These are phyloP conservation scores for Groenewaldozyma salmanticensis DNA, from an alignment of 805 yeast genomes.

Conservation along the genomic window DNA sequence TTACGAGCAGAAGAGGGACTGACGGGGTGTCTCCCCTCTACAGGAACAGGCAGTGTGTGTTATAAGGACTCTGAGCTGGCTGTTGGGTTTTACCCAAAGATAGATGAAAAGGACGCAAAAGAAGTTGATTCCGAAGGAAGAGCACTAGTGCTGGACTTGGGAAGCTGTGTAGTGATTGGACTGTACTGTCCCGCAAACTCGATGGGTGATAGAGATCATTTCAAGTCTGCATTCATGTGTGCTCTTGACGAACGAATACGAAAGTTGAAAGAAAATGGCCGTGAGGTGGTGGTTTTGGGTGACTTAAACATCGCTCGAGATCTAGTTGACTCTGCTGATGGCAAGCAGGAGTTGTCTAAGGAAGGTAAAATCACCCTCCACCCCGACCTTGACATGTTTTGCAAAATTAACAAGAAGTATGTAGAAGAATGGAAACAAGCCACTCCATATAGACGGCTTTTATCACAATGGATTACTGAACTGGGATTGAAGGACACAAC, in stretches of 20 bases:
- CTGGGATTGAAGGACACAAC: slow-evolving; percentile 14
- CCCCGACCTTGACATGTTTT: slow-evolving; percentile 25
- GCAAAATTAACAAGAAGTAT: slow-evolving; percentile 25
- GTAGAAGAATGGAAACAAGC: slow-evolving; percentile 32
- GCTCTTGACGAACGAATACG: slow-evolving; percentile 53
- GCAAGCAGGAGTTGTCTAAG: slow-evolving; percentile 37
- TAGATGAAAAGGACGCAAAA: slow-evolving; percentile 31
- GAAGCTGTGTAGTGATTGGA: slow-evolving; percentile 36
- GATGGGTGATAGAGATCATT: slow-evolving; percentile 40
- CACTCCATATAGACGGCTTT: slow-evolving; percentile 33
- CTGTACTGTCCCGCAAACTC: slow-evolving; percentile 92
- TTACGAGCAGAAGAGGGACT: slow-evolving; percentile 83
- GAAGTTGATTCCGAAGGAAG: slow-evolving; percentile 79
- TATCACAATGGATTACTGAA: slow-evolving; percentile 38
- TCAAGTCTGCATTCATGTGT: slow-evolving; percentile 47
- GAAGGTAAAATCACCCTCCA: slow-evolving; percentile 9
- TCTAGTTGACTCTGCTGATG: slow-evolving; percentile 73
- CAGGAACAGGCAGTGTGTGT: slow-evolving; percentile 16
- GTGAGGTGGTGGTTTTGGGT: slow-evolving; percentile 78
- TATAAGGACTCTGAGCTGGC: slow-evolving; percentile 20
- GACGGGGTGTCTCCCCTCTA: slow-evolving; percentile 49
- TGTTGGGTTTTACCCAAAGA: slow-evolving; percentile 66
- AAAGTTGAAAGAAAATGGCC: slow-evolving; percentile 38
- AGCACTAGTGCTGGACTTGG: slow-evolving; percentile 62
- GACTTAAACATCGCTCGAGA: slow-evolving; percentile 80